Base-by-base conservation (phyloP, 2,329 filamentous ascomycete genomes). In the Xylariaceae sp. region DNA sequence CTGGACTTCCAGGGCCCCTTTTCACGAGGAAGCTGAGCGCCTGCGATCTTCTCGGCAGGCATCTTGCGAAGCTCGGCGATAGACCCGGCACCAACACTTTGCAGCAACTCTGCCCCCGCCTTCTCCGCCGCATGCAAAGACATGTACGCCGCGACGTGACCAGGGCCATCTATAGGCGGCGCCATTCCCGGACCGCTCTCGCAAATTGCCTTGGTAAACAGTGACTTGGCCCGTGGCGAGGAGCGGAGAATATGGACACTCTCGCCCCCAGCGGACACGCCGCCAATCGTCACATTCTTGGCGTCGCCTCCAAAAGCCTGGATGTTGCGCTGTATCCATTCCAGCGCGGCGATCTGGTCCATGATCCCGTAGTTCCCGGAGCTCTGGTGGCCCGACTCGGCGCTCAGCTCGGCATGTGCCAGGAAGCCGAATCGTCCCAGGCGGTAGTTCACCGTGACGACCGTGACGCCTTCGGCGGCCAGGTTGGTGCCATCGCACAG, bases 391-490 rank as follows among this genome's bases (percentile, higher is more conserved):
- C 11, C 29, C 9, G 22, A 16, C 29, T 39, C 37, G 29, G 4
- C 31, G 22, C 29, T 22, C 6, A 40, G 38, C 4, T 35, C 38
- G 7, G 38, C 15, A 4, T n/a, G 38, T 18, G 38, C 38, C 4
- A 40, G 38, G 38, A 40, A 40, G 4, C 38, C 38, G 4, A 40
- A 18, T 9, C 29, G 22, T 9, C 38, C 38, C 9, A 40, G 22
- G 4, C 38, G 38, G 22, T 34, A 40, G 38, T 40, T 40, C 19
- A 40, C 6, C 16, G 38, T 11, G 22, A 40, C 38, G 4, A 40
- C 4, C 4, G 29, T n/a, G 19, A 40, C 31, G 38, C 19, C 31
- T 17, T 28, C 7, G 17, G 9, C 38, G 29, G 38, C 38, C 8
- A 40, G 19, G 11, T 15, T 12, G 9, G 29, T 33, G 18, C 37